phyloP scores from a whole-genome alignment of 2,329 filamentous ascomycete genomes.

The Ceratocystis eucalypticola region DNA sequence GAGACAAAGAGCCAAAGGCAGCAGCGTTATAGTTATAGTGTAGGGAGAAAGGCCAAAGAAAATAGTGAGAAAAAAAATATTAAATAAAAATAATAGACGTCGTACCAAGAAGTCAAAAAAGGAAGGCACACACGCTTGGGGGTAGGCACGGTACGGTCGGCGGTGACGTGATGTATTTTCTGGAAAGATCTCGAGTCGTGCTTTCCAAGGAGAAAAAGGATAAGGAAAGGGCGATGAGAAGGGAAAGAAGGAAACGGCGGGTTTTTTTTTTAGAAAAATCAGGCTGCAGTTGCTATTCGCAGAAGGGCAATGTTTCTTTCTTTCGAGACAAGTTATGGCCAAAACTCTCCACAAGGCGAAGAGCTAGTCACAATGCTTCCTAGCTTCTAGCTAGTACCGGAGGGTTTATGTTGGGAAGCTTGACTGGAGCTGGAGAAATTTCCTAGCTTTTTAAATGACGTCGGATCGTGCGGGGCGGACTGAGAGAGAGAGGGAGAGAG shows the following conservation, averaged over 20 bases:
- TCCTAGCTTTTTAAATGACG: background rate
- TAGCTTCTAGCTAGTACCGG: background rate
- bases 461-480: constrained; percentile 5
- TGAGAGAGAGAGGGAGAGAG: background rate
- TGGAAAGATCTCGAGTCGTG: background rate
- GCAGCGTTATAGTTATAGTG: background rate
- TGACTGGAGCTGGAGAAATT: background rate
- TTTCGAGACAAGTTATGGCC: background rate
- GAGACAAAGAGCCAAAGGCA: background rate
- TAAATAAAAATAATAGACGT: background rate
- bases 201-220: background rate
- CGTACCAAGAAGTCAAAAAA: background rate
- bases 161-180: background rate
- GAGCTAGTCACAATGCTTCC: background rate
- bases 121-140: background rate
- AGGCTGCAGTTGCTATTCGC: background rate
- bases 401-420: background rate
- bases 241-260: background rate
- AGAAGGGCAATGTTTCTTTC: background rate
- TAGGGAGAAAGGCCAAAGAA: background rate
- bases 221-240: background rate
- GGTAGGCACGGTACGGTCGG: too few relatives aligned
- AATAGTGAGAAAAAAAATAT: background rate
- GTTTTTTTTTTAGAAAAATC: background rate
- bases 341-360: background rate